Conservation (phyloP, 352 stramenopile genomes). For the Phytophthora kernoviae region DNA sequence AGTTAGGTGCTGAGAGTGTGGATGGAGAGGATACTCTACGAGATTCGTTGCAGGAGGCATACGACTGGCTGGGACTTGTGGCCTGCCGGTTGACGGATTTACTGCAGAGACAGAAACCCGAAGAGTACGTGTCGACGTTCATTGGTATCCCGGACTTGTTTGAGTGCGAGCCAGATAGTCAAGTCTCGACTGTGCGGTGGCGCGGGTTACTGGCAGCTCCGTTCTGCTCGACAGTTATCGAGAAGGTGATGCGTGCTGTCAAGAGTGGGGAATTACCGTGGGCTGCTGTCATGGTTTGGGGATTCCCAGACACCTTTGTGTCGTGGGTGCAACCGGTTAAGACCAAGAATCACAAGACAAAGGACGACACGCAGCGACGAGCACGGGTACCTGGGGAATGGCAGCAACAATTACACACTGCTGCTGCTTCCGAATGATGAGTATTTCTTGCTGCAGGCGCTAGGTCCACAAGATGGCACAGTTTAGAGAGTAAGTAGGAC, state of each 20-base stretch:
- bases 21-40: conserved; percentile 31
- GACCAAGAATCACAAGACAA: conserved; percentile 29
- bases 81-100: conserved; percentile 63
- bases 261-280: conserved; percentile 58
- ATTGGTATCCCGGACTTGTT: conserved; percentile 47
- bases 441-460: conserved; percentile 73
- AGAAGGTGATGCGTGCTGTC: conserved; percentile 55
- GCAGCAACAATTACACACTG: conserved; percentile 80
- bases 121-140: conserved; percentile 86
- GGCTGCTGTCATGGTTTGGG: conserved; percentile 80
- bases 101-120: conserved; percentile 49
- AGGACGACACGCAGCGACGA: conserved; percentile 37
- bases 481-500: conserved; percentile 28
- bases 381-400: conserved; percentile 78
- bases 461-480: conserved; percentile 72
- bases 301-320: conserved; percentile 72
- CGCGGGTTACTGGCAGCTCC: conserved; percentile 65
- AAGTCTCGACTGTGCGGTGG: conserved; percentile 71
- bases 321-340: conserved; percentile 63
- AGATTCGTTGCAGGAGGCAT: conserved; percentile 49
- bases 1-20: conserved; percentile 9
- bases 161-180: conserved; percentile 31
- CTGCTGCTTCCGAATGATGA: conserved; percentile 70
- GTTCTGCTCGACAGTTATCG: conserved; percentile 60
- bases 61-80: conserved; percentile 83